phyloP scores from a whole-genome alignment of 1,284 basidiomycete species.

The Trichosporon inkin region DNA sequence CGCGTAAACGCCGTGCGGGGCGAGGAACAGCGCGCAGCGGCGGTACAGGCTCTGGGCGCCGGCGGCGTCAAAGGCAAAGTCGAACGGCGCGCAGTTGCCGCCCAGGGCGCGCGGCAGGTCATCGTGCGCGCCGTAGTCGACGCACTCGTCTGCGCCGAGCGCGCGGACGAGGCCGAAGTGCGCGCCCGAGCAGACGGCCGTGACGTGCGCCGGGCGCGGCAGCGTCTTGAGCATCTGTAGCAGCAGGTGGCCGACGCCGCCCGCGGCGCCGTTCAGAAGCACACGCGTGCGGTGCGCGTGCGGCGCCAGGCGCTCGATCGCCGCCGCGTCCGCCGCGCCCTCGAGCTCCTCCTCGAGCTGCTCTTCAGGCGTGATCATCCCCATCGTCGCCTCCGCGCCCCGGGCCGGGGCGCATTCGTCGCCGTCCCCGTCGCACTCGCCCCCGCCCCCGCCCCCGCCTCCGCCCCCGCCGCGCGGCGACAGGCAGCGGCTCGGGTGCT shows the following conservation, averaged over 20 bases:
- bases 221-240: slow-evolving; percentile 55
- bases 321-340: neutral
- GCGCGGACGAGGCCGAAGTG: slow-evolving; percentile 54
- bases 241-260: slow-evolving; percentile 60
- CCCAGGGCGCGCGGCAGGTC: slow-evolving; percentile 20
- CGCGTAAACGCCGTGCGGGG: slow-evolving; percentile 10
- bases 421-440: neutral
- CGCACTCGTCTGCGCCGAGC: slow-evolving; percentile 53
- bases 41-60: slow-evolving; percentile 37
- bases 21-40: slow-evolving; percentile 12
- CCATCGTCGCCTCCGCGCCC: too few species aligned
- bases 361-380: neutral
- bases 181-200: slow-evolving; percentile 57
- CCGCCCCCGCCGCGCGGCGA: too few species aligned
- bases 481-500: neutral
- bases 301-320: neutral
- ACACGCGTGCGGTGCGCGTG: neutral
- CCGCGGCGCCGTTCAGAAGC: slow-evolving; percentile 15
- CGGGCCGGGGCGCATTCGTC: neutral
- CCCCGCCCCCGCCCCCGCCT: neutral
- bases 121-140: slow-evolving; percentile 59
- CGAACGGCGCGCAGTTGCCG: slow-evolving; percentile 1
- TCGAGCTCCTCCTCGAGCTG: neutral
- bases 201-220: slow-evolving; percentile 57
- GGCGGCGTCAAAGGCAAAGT: slow-evolving; percentile 17